Conservation (phyloP, 2,329 filamentous ascomycete genomes). For the Ceratocystis cacaofunesta region DNA sequence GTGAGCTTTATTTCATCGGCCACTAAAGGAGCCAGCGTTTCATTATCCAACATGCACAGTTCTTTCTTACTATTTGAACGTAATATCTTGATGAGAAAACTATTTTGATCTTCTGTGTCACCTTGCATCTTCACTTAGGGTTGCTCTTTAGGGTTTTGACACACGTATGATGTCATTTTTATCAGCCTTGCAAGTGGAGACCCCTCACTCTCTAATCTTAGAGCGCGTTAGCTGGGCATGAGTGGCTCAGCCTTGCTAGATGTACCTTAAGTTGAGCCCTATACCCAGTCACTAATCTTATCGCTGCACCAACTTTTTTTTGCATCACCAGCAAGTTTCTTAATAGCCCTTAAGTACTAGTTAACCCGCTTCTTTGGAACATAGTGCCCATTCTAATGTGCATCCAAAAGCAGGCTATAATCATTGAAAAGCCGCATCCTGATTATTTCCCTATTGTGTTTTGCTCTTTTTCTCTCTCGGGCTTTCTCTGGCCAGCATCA, state of each 20-base stretch:
- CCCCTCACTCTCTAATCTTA: not conserved
- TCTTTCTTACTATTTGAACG: too few relatives aligned
- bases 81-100: not conserved
- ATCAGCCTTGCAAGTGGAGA: not conserved
- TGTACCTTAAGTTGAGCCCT: not conserved
- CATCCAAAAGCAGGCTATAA: not conserved
- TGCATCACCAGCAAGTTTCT: not conserved
- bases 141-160: not conserved
- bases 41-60: too few relatives aligned
- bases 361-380: not conserved
- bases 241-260: not conserved
- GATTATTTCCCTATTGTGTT: not conserved
- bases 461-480: not conserved
- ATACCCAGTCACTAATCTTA: slow-evolving; percentile 1
- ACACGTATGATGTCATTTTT: not conserved
- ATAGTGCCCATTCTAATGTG: not conserved
- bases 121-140: not conserved
- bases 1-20: too few relatives aligned
- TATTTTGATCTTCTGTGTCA: not conserved
- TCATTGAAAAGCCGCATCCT: not conserved
- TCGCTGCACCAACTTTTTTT: not conserved
- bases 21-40: too few relatives aligned
- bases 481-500: not conserved
- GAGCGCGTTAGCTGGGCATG: not conserved
- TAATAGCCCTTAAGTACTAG: not conserved